Evolutionary conservation across 2,329 filamentous ascomycete genomes (phyloP).

Genomic region (Xylariaceae sp.): DNA sequence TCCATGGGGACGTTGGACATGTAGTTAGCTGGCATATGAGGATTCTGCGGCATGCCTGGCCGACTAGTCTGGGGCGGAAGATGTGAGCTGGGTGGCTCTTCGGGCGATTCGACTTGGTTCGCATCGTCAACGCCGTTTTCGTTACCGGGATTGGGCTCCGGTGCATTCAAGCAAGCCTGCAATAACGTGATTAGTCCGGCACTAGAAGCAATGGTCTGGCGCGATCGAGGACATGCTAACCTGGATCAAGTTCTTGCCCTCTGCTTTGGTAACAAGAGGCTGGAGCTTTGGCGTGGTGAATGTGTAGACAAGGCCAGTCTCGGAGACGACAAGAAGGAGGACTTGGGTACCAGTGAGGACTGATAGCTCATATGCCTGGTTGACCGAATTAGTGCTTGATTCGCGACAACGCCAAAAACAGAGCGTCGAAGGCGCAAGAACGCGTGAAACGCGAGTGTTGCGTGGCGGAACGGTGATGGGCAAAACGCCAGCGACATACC

Average conservation of each 20-base stretch:
- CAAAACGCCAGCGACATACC: conserved; percentile 54
- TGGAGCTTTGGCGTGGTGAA: conserved; percentile 98
- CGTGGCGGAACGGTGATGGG: conserved; percentile 12
- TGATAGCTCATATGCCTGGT: conserved; percentile 90
- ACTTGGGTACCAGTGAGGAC: conserved; percentile 98
- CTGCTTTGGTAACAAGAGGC: conserved; percentile 94
- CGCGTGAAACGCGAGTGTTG: conserved; percentile 20
- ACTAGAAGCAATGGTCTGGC: not conserved
- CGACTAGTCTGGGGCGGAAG: conserved; percentile 62
- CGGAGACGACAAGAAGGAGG: conserved; percentile 89
- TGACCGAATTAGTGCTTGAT: conserved; percentile 24
- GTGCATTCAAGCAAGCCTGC: conserved; percentile 93
- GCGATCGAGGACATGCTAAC: conserved; percentile 44
- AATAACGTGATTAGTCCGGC: conserved; percentile 33
- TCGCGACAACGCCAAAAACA: conserved; percentile 10
- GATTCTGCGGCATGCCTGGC: conserved; percentile 62
- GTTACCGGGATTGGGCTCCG: conserved; percentile 76
- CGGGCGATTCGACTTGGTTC: conserved; percentile 81
- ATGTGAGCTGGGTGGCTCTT: conserved; percentile 76
- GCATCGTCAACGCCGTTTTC: conserved; percentile 76
- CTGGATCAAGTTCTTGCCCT: conserved; percentile 99
- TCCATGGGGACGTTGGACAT: conserved; percentile 64
- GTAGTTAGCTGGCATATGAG: conserved; percentile 61
- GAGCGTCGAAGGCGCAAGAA: conserved; percentile 1
- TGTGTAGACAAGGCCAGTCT: conserved; percentile 95